Base-by-base conservation (phyloP, 2,329 filamentous ascomycete species). In the Onygenales sp. region DNA sequence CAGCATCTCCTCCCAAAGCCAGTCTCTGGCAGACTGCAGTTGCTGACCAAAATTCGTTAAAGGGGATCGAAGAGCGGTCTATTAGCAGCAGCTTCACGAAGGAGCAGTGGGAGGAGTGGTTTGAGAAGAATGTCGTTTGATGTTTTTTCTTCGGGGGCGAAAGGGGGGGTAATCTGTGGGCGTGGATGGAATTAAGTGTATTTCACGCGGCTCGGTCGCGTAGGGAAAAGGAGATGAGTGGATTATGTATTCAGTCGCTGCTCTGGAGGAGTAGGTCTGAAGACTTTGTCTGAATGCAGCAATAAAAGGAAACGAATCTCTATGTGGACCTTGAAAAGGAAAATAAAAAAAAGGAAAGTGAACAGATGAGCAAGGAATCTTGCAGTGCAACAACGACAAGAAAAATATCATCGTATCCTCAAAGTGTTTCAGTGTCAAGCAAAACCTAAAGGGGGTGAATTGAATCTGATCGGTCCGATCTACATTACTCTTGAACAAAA, bases 71-170 rank as follows among this genome's bases (percentile, higher is more conserved):
- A 49, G 87, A 87, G 64, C 82, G 81, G 58, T 82, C 86, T 49
- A 87, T 95, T 59, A 86, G 84, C 58, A 92, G 86, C 54, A 80
- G 84, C 27, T 96, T 90, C 81, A 85, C 80, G 0, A 77, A 77
- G 61, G 82, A 87, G 54, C 86, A 95, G 72, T 97, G 91, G 91
- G 78, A 85, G 65, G 84, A 90, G 70, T 96, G 86, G 86, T 69
- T 95, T 66, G 75, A 77, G 62, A 81, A 83, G 70, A 85, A 84
- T 63, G 71, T 83, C 52, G 72, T 72, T 54, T 85, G 73, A 58
- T 42, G 53, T 13, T 21, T 36, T 48, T 36, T 48, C 14, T 4
- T 27, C 4, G 3, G 4, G 21, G 21, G 21, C 21, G 21, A 27
- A 27, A 27, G 21, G 21, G 21, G 21, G 3, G 45, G 45, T 48